Percentiles rank a stretch among this genome's conserved stretches.
phyloP scores from a whole-genome alignment of 2,329 filamentous ascomycete genomes.

The Hymenoscyphus repandus region DNA sequence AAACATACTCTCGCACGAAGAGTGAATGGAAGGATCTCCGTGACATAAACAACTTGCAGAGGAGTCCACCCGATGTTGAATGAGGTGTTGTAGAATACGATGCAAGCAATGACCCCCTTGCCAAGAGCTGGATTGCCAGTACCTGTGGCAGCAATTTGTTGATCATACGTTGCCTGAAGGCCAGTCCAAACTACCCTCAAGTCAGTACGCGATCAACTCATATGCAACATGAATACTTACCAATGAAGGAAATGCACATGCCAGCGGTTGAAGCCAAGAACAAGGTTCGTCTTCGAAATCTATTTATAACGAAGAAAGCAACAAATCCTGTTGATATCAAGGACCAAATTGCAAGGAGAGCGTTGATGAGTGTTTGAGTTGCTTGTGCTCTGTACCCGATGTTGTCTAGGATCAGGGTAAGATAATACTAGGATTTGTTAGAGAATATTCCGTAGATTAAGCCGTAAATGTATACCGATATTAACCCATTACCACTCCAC shows the following conservation, averaged over 20 bases:
- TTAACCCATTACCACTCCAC: slow-evolving; percentile 12
- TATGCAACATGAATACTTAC: too few relatives aligned
- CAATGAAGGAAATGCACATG: slow-evolving; percentile 27
- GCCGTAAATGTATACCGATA: slow-evolving; percentile 9
- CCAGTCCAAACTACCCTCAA: too few relatives aligned
- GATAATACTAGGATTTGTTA: slow-evolving; percentile 30
- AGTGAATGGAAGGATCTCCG: slow-evolving; percentile 36
- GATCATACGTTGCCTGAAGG: slow-evolving; percentile 25
- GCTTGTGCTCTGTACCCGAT: slow-evolving; percentile 20
- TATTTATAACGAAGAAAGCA: slow-evolving; percentile 23
- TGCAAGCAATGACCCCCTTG: slow-evolving; percentile 50
- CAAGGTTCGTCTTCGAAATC: slow-evolving; percentile 19
- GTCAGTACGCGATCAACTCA: too few relatives aligned
- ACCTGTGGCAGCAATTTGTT: slow-evolving; percentile 33
- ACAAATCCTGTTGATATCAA: slow-evolving; percentile 29
- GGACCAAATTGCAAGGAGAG: slow-evolving; percentile 32
- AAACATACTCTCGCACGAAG: slow-evolving; percentile 23
- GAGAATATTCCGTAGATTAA: not conserved
- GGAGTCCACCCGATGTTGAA: slow-evolving; percentile 26
- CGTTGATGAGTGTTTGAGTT: slow-evolving; percentile 29
- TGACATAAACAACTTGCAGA: slow-evolving; percentile 12
- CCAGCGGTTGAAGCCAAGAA: slow-evolving; percentile 15
- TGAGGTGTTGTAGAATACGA: slow-evolving; percentile 39
- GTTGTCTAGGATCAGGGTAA: slow-evolving; percentile 27
- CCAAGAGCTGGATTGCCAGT: slow-evolving; percentile 35